Conservation (phyloP, 495 filamentous ascomycete species). For the Penicillium steckii region DNA sequence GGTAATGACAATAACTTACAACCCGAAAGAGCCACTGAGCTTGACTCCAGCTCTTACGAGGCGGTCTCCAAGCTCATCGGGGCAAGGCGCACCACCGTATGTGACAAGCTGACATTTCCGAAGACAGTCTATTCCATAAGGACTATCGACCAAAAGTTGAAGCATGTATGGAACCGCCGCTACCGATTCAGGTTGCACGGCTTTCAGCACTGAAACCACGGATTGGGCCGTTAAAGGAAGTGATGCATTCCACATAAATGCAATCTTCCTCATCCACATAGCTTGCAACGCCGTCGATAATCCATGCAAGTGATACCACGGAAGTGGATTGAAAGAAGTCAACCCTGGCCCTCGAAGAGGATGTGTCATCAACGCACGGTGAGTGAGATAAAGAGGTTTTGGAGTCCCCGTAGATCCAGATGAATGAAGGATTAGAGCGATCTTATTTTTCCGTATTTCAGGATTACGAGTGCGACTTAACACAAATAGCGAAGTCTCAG, state of each 20-base stretch:
- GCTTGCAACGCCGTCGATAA: constrained; percentile 47
- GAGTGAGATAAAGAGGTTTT: constrained; percentile 48
- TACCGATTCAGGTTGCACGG: constrained; percentile 47
- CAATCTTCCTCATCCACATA: constrained; percentile 51
- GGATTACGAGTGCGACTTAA: constrained; percentile 33
- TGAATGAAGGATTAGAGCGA: constrained; percentile 52
- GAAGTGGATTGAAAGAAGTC: constrained; percentile 54
- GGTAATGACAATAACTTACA: constrained; percentile 33
- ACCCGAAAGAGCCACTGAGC: constrained; percentile 51
- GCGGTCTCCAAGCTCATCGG: constrained; percentile 57
- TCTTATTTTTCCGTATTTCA: constrained; percentile 29
- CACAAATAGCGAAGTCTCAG: constrained; percentile 28
- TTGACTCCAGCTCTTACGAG: constrained; percentile 48
- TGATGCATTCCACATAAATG: constrained; percentile 50
- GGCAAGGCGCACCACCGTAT: constrained; percentile 52
- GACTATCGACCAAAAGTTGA: constrained; percentile 50
- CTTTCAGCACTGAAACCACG: constrained; percentile 46
- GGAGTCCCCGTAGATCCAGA: constrained; percentile 60
- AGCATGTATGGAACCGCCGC: constrained; percentile 58
- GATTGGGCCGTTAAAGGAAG: constrained; percentile 52
- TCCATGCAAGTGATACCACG: constrained; percentile 55
- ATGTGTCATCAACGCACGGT: constrained; percentile 41
- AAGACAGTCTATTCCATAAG: constrained; percentile 45
- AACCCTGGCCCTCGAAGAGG: constrained; percentile 31
- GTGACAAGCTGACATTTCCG: constrained; percentile 46